Base-by-base conservation (phyloP, 306 rosid species). In the Citrullus colocynthis region DNA sequence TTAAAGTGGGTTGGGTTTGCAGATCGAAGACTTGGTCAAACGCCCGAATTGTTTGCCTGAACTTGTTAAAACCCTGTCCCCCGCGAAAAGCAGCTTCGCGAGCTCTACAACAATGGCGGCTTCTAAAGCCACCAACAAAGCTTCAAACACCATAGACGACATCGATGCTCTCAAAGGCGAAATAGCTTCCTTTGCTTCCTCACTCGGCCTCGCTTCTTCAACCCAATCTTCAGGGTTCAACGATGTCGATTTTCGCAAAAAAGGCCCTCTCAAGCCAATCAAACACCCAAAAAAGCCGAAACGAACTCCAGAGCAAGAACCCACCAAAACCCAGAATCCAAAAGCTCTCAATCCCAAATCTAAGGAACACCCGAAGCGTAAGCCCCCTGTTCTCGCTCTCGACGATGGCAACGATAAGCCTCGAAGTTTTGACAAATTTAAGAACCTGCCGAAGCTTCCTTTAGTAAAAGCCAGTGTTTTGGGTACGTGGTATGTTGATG, bases 231-330 rank as follows among this genome's bases (percentile, higher is more conserved):
- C 96, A 5, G 99, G 97, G 65, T 96, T 96, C 88, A 92, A 92
- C 67, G 99, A 95, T 83, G 87, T 81, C 39, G 99, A 95, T 84
- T 95, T 95, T 77, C 97, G 93, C 63, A 90, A 85, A 75, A 77
- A 82, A 24, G 89, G 81, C 30, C 49, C 79, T 70, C 69, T 79
- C 55, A 75, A 81, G 81, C 77, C 83, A 32, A 84, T 55, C 13
- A 90, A 87, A 36, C 83, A 82, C 56, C 64, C 37, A 52, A 89
- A 81, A 81, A 80, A 78, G 56, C 78, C 75, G 5, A 45, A 85
- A 73, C 57, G 83, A 58, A 64, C 85, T 34, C 65, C 82, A 17
- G 77, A 78, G 28, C n/a, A 72, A 9, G 58, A 74, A 10, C 75
- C 85, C 28, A 74, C 69, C 42, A 45, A 52, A 28, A 36, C 54